Conservation (phyloP, 495 filamentous ascomycete genomes). For the Immersiella caudata region DNA sequence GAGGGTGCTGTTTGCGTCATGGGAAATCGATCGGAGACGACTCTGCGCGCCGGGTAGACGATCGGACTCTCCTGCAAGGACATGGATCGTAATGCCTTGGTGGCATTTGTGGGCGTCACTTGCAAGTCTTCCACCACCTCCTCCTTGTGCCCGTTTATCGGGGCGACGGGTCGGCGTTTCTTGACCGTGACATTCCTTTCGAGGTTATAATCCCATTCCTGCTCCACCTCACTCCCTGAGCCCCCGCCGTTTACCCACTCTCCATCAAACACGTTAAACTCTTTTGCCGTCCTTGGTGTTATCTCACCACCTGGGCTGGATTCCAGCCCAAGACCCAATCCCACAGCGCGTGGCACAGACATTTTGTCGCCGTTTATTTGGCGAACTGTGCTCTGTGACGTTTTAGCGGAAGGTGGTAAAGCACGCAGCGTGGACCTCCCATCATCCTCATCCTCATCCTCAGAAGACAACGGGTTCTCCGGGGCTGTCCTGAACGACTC, state of each 20-base stretch:
- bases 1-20: constrained; percentile 33
- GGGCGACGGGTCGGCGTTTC: constrained; percentile 47
- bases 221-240: constrained; percentile 44
- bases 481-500: constrained; percentile 76
- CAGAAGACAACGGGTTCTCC: constrained; percentile 63
- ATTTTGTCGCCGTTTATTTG: constrained; percentile 40
- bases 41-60: constrained; percentile 43
- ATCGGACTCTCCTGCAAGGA: constrained; percentile 51
- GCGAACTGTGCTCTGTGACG: constrained; percentile 46
- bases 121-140: constrained; percentile 53
- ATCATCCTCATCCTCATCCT: constrained; percentile 62
- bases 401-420: constrained; percentile 45
- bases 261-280: constrained; percentile 53
- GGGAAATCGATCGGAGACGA: constrained; percentile 34
- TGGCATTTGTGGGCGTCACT: constrained; percentile 53
- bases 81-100: constrained; percentile 51
- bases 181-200: constrained; percentile 61
- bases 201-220: constrained; percentile 59
- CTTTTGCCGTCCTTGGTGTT: constrained; percentile 42
- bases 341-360: constrained; percentile 40
- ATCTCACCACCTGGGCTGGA: constrained; percentile 37
- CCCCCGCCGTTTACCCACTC: constrained; percentile 41
- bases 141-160: constrained; percentile 38
- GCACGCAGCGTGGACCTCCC: constrained; percentile 51
- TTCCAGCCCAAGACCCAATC: constrained; percentile 56